A percentile compares a stretch with the other conserved stretches of the same genome.
These are phyloP conservation scores for Neoboletus brunneissimus DNA, from an alignment of 768 basidiomycete genomes.

Conservation along the genomic window DNA sequence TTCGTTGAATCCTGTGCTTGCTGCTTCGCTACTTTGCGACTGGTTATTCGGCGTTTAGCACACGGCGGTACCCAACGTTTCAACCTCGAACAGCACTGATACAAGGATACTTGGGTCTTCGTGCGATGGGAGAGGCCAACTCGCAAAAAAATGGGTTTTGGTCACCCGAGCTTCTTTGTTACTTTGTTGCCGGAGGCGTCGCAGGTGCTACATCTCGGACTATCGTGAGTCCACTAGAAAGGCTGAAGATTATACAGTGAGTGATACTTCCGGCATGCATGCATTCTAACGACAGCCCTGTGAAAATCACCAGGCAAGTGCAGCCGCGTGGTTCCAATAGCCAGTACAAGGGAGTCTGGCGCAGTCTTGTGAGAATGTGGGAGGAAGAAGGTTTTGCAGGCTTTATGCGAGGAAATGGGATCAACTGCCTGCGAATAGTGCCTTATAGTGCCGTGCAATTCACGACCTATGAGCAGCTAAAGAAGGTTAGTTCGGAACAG, in stretches of 20 bases:
- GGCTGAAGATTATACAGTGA: constrained; percentile 96
- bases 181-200: constrained; percentile 54
- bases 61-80: not conserved
- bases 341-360: constrained; percentile 83
- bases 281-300: not conserved
- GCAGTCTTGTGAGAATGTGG: constrained; percentile 83
- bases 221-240: constrained; percentile 87
- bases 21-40: no score
- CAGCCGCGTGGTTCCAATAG: constrained; percentile 62
- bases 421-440: constrained; percentile 90
- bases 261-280: constrained; percentile 29
- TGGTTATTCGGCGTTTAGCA: not conserved
- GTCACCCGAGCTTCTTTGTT: constrained; percentile 36
- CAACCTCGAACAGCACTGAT: constrained; percentile 4
- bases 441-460: constrained; percentile 91
- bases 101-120: constrained; percentile 1
- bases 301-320: constrained; percentile 65
- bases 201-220: constrained; percentile 76
- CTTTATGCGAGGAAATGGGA: constrained; percentile 91
- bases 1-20: constrained; percentile 13
- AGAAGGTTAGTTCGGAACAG: constrained; percentile 58
- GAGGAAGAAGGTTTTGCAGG: constrained; percentile 89
- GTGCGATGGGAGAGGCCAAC: constrained; percentile 24
- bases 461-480: constrained; percentile 86
- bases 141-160: constrained; percentile 30